phyloP scores from a whole-genome alignment of 1,284 basidiomycete genomes.

The Cryptococcus deneoformans region DNA sequence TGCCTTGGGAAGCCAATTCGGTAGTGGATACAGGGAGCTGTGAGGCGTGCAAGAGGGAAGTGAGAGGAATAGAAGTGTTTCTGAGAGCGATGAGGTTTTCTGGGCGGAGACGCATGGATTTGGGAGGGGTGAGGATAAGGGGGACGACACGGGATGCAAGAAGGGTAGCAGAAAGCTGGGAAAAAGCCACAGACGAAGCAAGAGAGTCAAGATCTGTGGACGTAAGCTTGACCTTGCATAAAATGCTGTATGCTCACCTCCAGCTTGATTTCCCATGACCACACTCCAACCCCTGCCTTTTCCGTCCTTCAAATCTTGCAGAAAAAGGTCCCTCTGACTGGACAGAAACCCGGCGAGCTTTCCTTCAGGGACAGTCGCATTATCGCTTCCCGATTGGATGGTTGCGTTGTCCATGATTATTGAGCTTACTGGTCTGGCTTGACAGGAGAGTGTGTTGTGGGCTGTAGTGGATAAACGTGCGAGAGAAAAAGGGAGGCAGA shows the following conservation, averaged over 20 bases:
- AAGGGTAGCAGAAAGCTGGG: constrained; percentile 63
- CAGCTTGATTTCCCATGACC: constrained; percentile 88
- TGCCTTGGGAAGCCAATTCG: constrained; percentile 55
- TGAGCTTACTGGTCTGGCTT: neutral
- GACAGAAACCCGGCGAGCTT: constrained; percentile 48
- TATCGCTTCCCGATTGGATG: neutral
- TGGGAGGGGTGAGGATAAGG: constrained; percentile 66
- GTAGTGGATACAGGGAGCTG: constrained; percentile 38
- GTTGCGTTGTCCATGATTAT: constrained; percentile 1
- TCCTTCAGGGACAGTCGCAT: constrained; percentile 1
- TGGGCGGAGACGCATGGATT: constrained; percentile 72
- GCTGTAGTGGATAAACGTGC: constrained; percentile 23
- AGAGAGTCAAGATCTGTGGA: constrained; percentile 78
- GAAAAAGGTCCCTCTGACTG: constrained; percentile 53
- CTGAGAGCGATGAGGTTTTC: constrained; percentile 79
- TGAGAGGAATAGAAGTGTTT: constrained; percentile 62
- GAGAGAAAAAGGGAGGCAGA: constrained; percentile 37
- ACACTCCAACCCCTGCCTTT: constrained; percentile 67
- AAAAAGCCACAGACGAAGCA: constrained; percentile 75
- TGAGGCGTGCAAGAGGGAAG: constrained; percentile 50
- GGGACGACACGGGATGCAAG: constrained; percentile 61
- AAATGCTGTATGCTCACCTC: constrained; percentile 58
- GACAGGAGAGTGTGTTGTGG: constrained; percentile 25
- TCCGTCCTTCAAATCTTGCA: constrained; percentile 52
- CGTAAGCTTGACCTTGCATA: neutral